Evolutionary conservation across 1,139 yeast genomes (phyloP).

Genomic region (Zygoascus hellenicus): DNA sequence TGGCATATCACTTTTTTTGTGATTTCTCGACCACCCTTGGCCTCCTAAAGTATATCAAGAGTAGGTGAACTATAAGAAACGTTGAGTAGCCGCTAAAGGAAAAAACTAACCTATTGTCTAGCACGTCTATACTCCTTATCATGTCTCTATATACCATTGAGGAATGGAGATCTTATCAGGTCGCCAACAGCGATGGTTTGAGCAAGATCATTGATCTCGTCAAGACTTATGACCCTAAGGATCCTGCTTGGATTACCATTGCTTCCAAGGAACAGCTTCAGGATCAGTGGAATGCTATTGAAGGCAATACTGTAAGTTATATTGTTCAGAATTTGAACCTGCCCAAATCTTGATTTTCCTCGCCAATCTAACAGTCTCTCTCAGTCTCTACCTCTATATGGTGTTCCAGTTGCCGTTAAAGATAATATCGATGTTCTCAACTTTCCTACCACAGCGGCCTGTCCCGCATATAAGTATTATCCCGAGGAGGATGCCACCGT

Average conservation of each 20-base stretch:
- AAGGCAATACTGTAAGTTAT: conserved; percentile 16
- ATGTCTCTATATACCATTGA: conserved; percentile 52
- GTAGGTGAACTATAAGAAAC: no score
- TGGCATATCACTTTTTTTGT: no score
- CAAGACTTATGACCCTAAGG: conserved; percentile 39
- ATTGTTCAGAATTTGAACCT: not conserved
- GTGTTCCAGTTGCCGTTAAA: conserved; percentile 92
- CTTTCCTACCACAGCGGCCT: conserved; percentile 87
- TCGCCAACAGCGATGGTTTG: conserved; percentile 61
- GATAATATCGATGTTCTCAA: conserved; percentile 89
- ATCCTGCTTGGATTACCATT: conserved; percentile 88
- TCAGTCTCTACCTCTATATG: conserved; percentile 55
- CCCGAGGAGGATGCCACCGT: conserved; percentile 71
- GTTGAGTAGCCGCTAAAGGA: no score
- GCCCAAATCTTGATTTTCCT: not conserved
- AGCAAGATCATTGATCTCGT: conserved; percentile 41
- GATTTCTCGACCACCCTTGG: no score
- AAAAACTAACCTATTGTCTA: no score
- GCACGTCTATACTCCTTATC: not conserved
- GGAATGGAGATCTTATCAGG: conserved; percentile 62
- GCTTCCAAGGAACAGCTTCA: conserved; percentile 53
- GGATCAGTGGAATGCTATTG: conserved; percentile 66
- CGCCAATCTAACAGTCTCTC: not conserved
- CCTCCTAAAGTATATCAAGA: no score
- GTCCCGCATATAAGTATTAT: conserved; percentile 69